Base-by-base conservation (phyloP, 768 basidiomycete genomes). In the Mycena indigotica region DNA sequence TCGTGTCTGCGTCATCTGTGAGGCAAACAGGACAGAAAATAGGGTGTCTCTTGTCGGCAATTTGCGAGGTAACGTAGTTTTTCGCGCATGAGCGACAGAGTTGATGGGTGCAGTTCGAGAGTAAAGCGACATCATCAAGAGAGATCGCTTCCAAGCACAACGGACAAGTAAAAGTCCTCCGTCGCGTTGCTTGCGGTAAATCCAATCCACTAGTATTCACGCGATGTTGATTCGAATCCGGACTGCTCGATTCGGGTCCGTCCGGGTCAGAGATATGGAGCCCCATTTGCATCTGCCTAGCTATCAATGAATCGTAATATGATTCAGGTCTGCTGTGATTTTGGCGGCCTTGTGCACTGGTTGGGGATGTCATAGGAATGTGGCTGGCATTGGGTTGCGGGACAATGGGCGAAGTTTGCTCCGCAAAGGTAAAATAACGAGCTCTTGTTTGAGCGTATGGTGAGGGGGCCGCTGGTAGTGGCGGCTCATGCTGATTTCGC, bases 11-110 rank as follows among this genome's bases (percentile, higher is more conserved):
- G 28, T n/a, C n/a, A n/a, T 70, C 65, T 16, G 73, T 66, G 16
- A 73, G 69, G 57, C 88, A 89, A 28, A 78, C 63, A 1, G 87
- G 88, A 67, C 87, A 89, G 13, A 80, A 65, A 28, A 89, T 80
- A 3, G 87, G 87, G 48, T 79, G 87, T 10, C 76, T 77, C 52
- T 76, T 77, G 32, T 84, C 82, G 16, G 73, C 71, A n/a, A 88
- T 72, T 67, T 80, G 80, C 5, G 77, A 71, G 28, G 62, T 62
- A 13, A 81, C 70, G 50, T 81, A 78, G 3, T 57, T 60, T 52
- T 66, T 71, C 49, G 86, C 58, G 64, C 88, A 89, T 2, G 70
- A 65, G 50, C 82, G 73, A 67, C 88, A 89, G 65, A 82, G 81
- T 16, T 57, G 58, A 63, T 89, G 86, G 12, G 61, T 60, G 60